Evolutionary conservation across 2,329 filamentous ascomycete species (phyloP).

Genomic region (Fusarium metavorans): DNA sequence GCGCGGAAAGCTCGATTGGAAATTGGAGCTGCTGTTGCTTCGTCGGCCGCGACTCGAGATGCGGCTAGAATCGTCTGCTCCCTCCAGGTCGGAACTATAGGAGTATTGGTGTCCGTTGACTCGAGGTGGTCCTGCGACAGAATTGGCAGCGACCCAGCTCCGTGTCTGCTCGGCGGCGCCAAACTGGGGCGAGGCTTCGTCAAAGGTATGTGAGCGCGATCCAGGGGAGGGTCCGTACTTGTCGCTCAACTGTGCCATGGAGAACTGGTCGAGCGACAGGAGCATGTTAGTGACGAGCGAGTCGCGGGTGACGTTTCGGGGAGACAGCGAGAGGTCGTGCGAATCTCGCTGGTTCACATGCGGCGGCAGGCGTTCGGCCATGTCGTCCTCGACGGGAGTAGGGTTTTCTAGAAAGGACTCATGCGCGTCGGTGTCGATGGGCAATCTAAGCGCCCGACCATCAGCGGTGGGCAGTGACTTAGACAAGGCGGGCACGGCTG

Average conservation of each 20-base stretch:
- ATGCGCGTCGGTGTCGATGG: constrained; percentile 42
- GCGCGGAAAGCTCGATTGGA: constrained; percentile 68
- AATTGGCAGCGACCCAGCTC: constrained; percentile 47
- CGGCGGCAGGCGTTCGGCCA: constrained; percentile 43
- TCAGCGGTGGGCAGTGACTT: constrained; percentile 39
- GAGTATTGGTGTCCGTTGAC: constrained; percentile 57
- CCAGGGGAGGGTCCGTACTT: constrained; percentile 40
- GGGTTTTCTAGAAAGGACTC: constrained; percentile 47
- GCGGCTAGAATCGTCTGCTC: constrained; percentile 65
- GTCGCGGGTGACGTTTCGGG: constrained; percentile 82
- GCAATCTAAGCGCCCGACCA: constrained; percentile 44
- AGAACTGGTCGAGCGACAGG: constrained; percentile 88
- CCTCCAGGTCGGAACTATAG: constrained; percentile 73
- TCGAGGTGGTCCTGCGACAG: constrained; percentile 35
- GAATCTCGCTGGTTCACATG: constrained; percentile 67
- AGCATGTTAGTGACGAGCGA: constrained; percentile 97
- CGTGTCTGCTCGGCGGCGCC: constrained; percentile 49
- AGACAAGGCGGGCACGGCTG: constrained; percentile 29
- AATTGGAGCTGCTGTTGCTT: constrained; percentile 85
- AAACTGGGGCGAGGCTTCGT: constrained; percentile 42
- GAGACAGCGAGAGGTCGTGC: constrained; percentile 87
- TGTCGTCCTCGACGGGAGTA: constrained; percentile 46
- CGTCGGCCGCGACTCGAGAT: constrained; percentile 72
- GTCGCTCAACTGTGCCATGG: constrained; percentile 59
- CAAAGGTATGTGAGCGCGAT: constrained; percentile 44